phyloP scores from a whole-genome alignment of 1,284 basidiomycete genomes.

The Vanrija humicola region DNA sequence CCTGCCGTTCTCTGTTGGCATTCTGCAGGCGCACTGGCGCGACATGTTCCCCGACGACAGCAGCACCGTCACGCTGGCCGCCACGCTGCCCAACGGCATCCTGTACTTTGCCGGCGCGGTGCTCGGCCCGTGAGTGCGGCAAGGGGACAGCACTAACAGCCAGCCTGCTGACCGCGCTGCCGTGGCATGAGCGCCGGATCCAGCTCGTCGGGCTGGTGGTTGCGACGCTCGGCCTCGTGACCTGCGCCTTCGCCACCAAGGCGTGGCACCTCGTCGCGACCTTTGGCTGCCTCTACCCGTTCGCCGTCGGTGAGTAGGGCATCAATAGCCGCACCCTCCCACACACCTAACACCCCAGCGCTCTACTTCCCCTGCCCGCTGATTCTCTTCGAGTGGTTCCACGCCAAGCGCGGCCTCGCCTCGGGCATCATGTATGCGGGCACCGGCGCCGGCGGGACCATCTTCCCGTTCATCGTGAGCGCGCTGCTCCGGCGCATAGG shows the following conservation, averaged over 20 bases:
- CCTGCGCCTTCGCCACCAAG: slow-evolving; percentile 41
- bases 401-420: slow-evolving; percentile 23
- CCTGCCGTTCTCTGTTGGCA: slow-evolving; percentile 42
- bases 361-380: slow-evolving; percentile 40
- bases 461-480: slow-evolving; percentile 39
- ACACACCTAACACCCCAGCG: neutral
- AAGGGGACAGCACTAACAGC: too few species aligned
- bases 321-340: neutral
- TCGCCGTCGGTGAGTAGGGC: slow-evolving; percentile 29
- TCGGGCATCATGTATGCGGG: slow-evolving; percentile 29
- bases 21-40: slow-evolving; percentile 44
- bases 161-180: slow-evolving; percentile 33
- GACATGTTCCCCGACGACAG: slow-evolving; percentile 30
- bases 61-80: slow-evolving; percentile 39
- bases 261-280: slow-evolving; percentile 46
- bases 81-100: slow-evolving; percentile 44
- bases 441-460: slow-evolving; percentile 34
- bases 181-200: slow-evolving; percentile 24
- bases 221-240: slow-evolving; percentile 27
- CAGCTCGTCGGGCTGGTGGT: slow-evolving; percentile 31
- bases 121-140: slow-evolving; percentile 36
- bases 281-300: slow-evolving; percentile 42
- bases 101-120: slow-evolving; percentile 36
- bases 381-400: slow-evolving; percentile 43
- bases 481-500: slow-evolving; percentile 34